Evolutionary conservation across 805 yeast genomes (phyloP).

Genomic region (Yueomyces sinensis): DNA sequence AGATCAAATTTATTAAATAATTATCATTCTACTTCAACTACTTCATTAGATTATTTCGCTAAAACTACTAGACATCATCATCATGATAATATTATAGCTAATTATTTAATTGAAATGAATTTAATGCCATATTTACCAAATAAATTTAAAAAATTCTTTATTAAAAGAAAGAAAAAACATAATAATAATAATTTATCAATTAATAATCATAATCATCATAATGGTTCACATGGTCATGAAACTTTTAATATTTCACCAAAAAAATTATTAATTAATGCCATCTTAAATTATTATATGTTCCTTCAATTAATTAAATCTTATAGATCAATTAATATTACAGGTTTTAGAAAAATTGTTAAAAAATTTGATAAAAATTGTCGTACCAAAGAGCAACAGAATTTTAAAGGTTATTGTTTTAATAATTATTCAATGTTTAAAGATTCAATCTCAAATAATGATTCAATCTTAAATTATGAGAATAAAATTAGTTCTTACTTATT

Average conservation of each 20-base stretch:
- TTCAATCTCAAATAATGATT: constrained; percentile 15
- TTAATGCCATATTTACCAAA: constrained; percentile 21
- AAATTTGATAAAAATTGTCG: constrained; percentile 61
- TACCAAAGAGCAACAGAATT: constrained; percentile 14
- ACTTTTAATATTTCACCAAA: constrained; percentile 4
- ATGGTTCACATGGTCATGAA: neutral
- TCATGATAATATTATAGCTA: neutral
- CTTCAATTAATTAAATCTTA: constrained; percentile 30
- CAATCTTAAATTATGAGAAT: constrained; percentile 20
- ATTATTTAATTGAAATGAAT: constrained; percentile 5
- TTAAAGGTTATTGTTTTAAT: constrained; percentile 16
- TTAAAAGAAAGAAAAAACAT: neutral
- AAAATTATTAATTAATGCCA: constrained; percentile 15
- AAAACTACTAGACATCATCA: neutral
- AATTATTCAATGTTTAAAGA: constrained; percentile 18
- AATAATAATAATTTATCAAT: neutral
- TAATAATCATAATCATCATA: neutral
- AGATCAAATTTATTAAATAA: neutral
- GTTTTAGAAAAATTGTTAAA: constrained; percentile 76
- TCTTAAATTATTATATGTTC: constrained; percentile 20
- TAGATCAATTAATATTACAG: constrained; percentile 69
- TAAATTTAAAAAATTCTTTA: neutral
- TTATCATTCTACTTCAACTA: neutral
- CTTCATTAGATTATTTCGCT: neutral
- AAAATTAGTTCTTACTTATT: constrained; percentile 28